A percentile compares a stretch with the other conserved stretches of the same genome.
Evolutionary conservation across 2,329 filamentous ascomycete species (phyloP).

Genomic region (Venturia oleaginea): DNA sequence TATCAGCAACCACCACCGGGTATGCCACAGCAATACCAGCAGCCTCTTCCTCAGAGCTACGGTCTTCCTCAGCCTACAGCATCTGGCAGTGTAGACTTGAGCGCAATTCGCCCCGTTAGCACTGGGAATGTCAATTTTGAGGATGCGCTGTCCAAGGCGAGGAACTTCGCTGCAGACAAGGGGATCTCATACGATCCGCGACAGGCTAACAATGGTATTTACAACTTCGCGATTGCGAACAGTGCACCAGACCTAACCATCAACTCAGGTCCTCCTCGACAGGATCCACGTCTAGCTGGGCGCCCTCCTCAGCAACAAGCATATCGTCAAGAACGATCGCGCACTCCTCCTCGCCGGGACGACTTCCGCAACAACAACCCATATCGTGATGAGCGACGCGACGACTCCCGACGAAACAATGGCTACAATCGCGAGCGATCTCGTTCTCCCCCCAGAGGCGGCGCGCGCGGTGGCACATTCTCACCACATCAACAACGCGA

Average conservation of each 20-base stretch:
- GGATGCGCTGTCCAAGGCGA: constrained; percentile 77
- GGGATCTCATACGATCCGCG: constrained; percentile 41
- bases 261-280: constrained; percentile 20
- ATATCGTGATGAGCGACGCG: constrained; percentile 77
- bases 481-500: constrained; percentile 37
- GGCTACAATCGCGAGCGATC: constrained; percentile 60
- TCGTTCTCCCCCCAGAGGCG: constrained; percentile 50
- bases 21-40: constrained; percentile 6
- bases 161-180: constrained; percentile 71
- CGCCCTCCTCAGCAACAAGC: constrained; percentile 24
- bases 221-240: neutral
- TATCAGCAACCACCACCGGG: constrained; percentile 5
- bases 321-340: constrained; percentile 37
- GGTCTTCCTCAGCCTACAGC: constrained; percentile 58
- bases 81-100: constrained; percentile 71
- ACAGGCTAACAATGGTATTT: constrained; percentile 22
- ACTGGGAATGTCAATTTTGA: constrained; percentile 76
- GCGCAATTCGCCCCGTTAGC: constrained; percentile 67
- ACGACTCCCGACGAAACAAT: constrained; percentile 47
- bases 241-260: neutral
- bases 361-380: constrained; percentile 68
- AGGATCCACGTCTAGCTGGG: constrained; percentile 41
- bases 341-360: constrained; percentile 51
- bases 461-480: constrained; percentile 44
- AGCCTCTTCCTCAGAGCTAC: constrained; percentile 27